Evolutionary conservation across 1,139 yeast species (phyloP), one percentile per base, ranked within the genome.

Genomic region (Debaryomyces psychrophilus): DNA sequence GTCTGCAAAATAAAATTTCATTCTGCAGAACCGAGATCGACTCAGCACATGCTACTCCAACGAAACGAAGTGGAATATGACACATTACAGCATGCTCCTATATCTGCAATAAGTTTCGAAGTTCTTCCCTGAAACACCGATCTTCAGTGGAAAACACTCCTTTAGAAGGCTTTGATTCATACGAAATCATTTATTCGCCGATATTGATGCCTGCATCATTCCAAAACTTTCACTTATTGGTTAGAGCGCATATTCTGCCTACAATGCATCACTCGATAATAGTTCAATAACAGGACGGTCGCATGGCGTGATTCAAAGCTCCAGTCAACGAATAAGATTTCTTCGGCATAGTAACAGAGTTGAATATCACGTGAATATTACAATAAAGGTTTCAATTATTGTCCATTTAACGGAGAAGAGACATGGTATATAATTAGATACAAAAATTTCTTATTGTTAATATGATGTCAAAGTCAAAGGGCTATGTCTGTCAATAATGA

Each of bases 381-480:
- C 23, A 27, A 27, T 28, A 29, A 26, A 17, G 14, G 9, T 17
- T 28, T 18, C 11, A 18, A 27, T 12, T 7, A 28, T 28, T 17
- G 26, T 38, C 41, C 41, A 34, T 38, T 38, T 9, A 28, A 38
- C 34, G 41, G 41, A 28, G 26, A 38, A 15, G 41, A 29, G 18
- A 15, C 41, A 38, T n/a, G 20, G 40, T 37, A 11, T 36, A 37
- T 12, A 37, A 25, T 26, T 25, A n/a, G 31, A 25, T 37, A 17
- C 31, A 12, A 25, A 37, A 25, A 18, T 8, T 8, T 7, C 31
- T 28, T 37, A 37, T 37, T 37, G 40, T 37, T 15, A 15, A 14
- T 15, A 14, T 26, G 12, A 25, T 28, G 40, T 37, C 40, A 37
- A 37, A 14, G 5, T 17, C 31, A 37, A 37, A 26, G 40, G 40